A percentile compares a stretch with the other conserved stretches of the same genome.
phyloP scores from a whole-genome alignment of 225 moss, liverwort and hornwort species.

The Physcomitrium patens region DNA sequence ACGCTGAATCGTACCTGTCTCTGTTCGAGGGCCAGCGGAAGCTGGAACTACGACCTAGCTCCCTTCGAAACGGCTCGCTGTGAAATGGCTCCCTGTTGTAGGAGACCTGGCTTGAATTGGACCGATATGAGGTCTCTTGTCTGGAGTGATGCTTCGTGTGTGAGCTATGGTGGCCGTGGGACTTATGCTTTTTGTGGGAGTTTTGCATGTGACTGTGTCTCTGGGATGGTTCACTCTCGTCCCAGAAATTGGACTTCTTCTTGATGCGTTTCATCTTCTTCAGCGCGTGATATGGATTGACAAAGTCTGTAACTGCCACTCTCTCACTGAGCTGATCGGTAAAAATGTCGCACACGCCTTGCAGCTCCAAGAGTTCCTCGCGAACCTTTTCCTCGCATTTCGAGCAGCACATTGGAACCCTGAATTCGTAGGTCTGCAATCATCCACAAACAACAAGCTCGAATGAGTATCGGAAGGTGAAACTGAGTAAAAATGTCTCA shows the following conservation, averaged over 20 bases:
- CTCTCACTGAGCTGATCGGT: slow-evolving; percentile 36
- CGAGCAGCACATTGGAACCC: slow-evolving; percentile 57
- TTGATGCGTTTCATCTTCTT: slow-evolving; percentile 63
- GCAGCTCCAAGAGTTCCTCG: slow-evolving; percentile 49
- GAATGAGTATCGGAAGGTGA: not conserved
- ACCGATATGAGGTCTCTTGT: slow-evolving; percentile 31
- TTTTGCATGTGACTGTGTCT: slow-evolving; percentile 12
- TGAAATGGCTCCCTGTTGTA: slow-evolving; percentile 37
- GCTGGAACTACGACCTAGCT: slow-evolving; percentile 27
- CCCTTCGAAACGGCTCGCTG: slow-evolving; percentile 32
- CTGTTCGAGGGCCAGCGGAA: not conserved
- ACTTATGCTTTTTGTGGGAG: slow-evolving; percentile 9
- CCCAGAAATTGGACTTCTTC: slow-evolving; percentile 58
- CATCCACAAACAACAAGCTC: not conserved
- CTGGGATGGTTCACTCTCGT: not conserved
- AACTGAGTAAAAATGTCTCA: no score
- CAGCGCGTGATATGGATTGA: slow-evolving; percentile 49
- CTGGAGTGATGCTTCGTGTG: slow-evolving; percentile 30
- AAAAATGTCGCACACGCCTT: slow-evolving; percentile 39
- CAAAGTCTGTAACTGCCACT: slow-evolving; percentile 41
- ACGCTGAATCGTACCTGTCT: slow-evolving; percentile 15
- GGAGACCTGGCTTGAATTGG: slow-evolving; percentile 38
- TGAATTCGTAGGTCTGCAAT: slow-evolving; percentile 41
- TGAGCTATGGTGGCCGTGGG: not conserved
- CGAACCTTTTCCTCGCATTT: slow-evolving; percentile 61